Evolutionary conservation across 371 early-diverging fungal species (phyloP), one percentile per base, ranked within the genome.

Genomic region (Mortierella sp.): DNA sequence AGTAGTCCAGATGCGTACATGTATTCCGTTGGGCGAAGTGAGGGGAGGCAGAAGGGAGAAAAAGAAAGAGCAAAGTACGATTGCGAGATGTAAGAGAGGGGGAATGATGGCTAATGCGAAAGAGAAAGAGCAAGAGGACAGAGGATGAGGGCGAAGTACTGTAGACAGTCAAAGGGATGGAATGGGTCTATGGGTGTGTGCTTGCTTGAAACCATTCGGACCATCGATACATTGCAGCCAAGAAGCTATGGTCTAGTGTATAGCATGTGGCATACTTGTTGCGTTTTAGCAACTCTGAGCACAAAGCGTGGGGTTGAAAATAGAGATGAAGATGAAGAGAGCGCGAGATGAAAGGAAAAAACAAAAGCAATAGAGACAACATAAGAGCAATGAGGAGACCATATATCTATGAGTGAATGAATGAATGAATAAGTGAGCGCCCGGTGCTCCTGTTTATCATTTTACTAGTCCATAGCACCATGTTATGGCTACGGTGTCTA

Each of bases 261-360:
- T 16, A 59, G 43, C 34, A 31, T 19, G 34, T 57, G 11, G 57
- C 57, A 10, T 13, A 26, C 26, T 28, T 0, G 26, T 9, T 57
- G 10, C n/a, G n/a, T 0, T 57, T 57, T n/a, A 11, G 24, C n/a
- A 14, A 11, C 61, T 34, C 13, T 61, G 61, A 61, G 34, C 61
- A 61, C n/a, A 54, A 57, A 64, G 64, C 64, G 34, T 40, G 64
- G 64, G 64, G 34, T 64, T 64, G 64, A 64, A 64, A 64, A 64
- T 64, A 64, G 64, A 64, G 2, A 24, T 34, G 64, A 37, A 64
- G 64, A 64, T 19, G 37, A 31, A 5, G 31, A 64, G 16, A 24
- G 54, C 6, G 54, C 14, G 59, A n/a, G n/a, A n/a, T 5, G 2
- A 57, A 28, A 55, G 26, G 57, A 57, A 54, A 11, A n/a, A 9